Evolutionary conservation across 306 rosid species (phyloP).

Genomic region (Spatholobus suberectus): DNA sequence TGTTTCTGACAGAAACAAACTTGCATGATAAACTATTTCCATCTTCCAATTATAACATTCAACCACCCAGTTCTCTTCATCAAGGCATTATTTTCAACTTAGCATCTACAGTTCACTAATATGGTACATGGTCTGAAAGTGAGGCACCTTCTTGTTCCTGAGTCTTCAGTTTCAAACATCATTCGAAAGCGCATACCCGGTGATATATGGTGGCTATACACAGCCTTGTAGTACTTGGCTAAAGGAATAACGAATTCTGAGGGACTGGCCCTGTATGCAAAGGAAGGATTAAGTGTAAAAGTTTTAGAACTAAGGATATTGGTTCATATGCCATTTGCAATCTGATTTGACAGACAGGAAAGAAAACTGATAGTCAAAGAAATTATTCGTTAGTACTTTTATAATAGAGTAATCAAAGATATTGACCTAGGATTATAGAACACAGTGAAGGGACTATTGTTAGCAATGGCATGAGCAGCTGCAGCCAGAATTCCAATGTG

Average conservation of each 20-base stretch:
- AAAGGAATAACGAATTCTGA: conserved; percentile 49
- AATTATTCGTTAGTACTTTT: not conserved
- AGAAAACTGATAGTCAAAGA: not conserved
- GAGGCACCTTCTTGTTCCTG: conserved; percentile 80
- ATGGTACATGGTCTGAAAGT: not conserved
- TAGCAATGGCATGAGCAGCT: conserved; percentile 84
- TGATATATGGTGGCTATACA: conserved; percentile 68
- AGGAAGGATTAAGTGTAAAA: conserved; percentile 4
- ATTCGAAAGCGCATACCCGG: conserved; percentile 85
- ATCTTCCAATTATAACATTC: conserved; percentile 7
- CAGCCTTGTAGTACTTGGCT: conserved; percentile 79
- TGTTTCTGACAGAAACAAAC: not conserved
- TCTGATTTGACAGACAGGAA: not conserved
- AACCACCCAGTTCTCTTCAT: not conserved
- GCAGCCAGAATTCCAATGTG: conserved; percentile 77
- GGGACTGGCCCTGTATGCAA: conserved; percentile 77
- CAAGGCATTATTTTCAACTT: not conserved
- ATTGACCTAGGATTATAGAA: conserved; percentile 79
- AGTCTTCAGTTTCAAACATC: conserved; percentile 45
- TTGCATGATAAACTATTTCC: not conserved
- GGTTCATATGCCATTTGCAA: not conserved
- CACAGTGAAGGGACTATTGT: conserved; percentile 74
- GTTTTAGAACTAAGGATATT: not conserved
- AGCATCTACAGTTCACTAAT: not conserved
- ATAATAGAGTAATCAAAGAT: not conserved